Conservation (phyloP, 495 filamentous ascomycete genomes). For the Penicillium taxi region DNA sequence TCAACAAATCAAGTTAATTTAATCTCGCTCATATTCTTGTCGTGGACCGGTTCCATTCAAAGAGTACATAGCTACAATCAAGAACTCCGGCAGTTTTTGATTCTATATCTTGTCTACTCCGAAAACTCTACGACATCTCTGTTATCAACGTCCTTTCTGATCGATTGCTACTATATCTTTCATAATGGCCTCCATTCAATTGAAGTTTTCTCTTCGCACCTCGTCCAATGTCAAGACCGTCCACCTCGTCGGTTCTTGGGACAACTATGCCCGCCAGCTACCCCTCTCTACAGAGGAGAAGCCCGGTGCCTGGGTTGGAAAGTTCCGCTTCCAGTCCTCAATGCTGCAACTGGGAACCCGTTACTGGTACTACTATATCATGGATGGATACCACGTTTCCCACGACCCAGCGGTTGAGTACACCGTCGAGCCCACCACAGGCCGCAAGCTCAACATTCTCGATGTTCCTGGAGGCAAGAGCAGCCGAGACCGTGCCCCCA, state of each 20-base stretch:
- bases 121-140: constrained; percentile 17
- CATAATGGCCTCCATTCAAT: constrained; percentile 78
- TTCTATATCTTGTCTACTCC: constrained; percentile 11
- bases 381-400: constrained; percentile 97
- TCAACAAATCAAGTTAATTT: constrained; percentile 42
- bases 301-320: constrained; percentile 84
- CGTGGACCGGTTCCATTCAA: constrained; percentile 23
- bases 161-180: constrained; percentile 26
- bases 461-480: constrained; percentile 50
- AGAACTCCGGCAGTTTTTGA: constrained; percentile 19
- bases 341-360: constrained; percentile 76
- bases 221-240: constrained; percentile 96
- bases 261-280: constrained; percentile 89
- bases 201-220: constrained; percentile 87
- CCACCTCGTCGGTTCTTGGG: constrained; percentile 96
- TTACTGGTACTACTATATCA: constrained; percentile 99
- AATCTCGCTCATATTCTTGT: constrained; percentile 50
- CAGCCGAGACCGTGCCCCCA: constrained; percentile 16
- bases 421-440: constrained; percentile 92
- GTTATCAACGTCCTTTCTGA: constrained; percentile 11
- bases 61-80: constrained; percentile 7
- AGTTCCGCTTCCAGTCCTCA: constrained; percentile 85
- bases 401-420: constrained; percentile 88
- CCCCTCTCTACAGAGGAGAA: constrained; percentile 86
- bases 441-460: constrained; percentile 81